Evolutionary conservation across 2,329 filamentous ascomycete species (phyloP).

Genomic region (Exophiala viscosa): DNA sequence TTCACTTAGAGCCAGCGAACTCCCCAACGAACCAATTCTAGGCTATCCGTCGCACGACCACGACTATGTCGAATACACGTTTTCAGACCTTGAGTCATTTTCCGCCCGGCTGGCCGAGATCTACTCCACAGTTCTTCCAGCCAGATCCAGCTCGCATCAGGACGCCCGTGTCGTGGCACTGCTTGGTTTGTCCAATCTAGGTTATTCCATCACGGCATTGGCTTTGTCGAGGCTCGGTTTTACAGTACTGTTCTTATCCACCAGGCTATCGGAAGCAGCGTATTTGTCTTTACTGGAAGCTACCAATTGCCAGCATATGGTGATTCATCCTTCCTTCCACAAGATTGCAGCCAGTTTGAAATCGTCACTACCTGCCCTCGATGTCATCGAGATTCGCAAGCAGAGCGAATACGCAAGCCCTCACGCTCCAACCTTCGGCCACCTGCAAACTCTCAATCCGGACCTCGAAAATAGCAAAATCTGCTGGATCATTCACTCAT

Average conservation of each 20-base stretch:
- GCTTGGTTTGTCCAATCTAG: constrained; percentile 20
- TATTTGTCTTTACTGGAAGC: constrained; percentile 39
- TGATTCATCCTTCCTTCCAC: constrained; percentile 31
- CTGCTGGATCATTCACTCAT: constrained; percentile 46
- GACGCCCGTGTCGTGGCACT: constrained; percentile 12
- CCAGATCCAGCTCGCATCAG: constrained; percentile 2
- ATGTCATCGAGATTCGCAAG: constrained; percentile 32
- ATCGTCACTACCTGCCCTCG: constrained; percentile 23
- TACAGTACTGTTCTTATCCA: constrained; percentile 53
- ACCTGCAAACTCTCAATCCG: constrained; percentile 32
- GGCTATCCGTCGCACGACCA: constrained; percentile 21
- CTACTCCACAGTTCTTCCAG: constrained; percentile 8
- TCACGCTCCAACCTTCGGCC: constrained; percentile 10
- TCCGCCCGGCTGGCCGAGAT: constrained; percentile 5
- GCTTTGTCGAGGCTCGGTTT: constrained; percentile 55
- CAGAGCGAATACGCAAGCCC: constrained; percentile 23
- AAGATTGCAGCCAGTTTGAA: constrained; percentile 28
- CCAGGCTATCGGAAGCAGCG: constrained; percentile 50
- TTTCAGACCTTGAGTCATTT: constrained; percentile 13
- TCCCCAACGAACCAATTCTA: constrained; percentile 19
- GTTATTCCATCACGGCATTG: constrained; percentile 31
- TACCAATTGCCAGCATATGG: constrained; percentile 37
- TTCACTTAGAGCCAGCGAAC: constrained; percentile 12
- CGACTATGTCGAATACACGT: constrained; percentile 24
- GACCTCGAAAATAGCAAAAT: constrained; percentile 29